A percentile compares a stretch with the other conserved stretches of the same genome.
Evolutionary conservation across 2,329 filamentous ascomycete species (phyloP).

Genomic region (Ascocoryne sarcoides): DNA sequence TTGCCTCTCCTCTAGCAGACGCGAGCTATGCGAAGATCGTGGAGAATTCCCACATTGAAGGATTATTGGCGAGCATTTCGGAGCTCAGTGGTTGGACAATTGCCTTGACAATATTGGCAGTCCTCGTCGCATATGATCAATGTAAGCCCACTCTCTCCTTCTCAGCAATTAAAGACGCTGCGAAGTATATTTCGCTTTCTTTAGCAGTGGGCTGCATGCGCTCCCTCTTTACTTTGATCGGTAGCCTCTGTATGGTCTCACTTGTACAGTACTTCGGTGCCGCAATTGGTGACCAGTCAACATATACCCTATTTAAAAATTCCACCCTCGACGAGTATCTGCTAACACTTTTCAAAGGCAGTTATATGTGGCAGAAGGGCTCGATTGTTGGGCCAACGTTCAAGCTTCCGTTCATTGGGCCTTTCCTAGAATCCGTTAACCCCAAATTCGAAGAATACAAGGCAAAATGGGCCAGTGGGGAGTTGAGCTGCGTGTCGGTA

Average conservation of each 20-base stretch:
- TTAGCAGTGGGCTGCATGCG: too few relatives aligned
- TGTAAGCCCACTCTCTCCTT: conserved; percentile 45
- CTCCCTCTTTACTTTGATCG: too few relatives aligned
- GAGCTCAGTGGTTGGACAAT: conserved; percentile 51
- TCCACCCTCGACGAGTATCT: not conserved
- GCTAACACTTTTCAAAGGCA: conserved; percentile 42
- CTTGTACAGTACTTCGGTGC: too few relatives aligned
- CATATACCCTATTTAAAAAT: not conserved
- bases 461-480: conserved; percentile 84
- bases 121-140: conserved; percentile 81
- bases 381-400: conserved; percentile 64
- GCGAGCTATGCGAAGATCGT: conserved; percentile 22
- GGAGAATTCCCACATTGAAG: conserved; percentile 20
- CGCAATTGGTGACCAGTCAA: too few relatives aligned
- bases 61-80: conserved; percentile 15
- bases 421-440: conserved; percentile 85
- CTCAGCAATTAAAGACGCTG: too few relatives aligned
- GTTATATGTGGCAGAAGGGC: conserved; percentile 67
- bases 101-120: conserved; percentile 58
- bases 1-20: conserved; percentile 27
- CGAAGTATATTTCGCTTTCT: too few relatives aligned
- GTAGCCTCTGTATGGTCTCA: too few relatives aligned
- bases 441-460: conserved; percentile 89
- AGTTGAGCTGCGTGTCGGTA: conserved; percentile 92
- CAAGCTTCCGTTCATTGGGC: conserved; percentile 87